phyloP scores from a whole-genome alignment of 169 alveolate species.

The Plasmodium malariae region DNA sequence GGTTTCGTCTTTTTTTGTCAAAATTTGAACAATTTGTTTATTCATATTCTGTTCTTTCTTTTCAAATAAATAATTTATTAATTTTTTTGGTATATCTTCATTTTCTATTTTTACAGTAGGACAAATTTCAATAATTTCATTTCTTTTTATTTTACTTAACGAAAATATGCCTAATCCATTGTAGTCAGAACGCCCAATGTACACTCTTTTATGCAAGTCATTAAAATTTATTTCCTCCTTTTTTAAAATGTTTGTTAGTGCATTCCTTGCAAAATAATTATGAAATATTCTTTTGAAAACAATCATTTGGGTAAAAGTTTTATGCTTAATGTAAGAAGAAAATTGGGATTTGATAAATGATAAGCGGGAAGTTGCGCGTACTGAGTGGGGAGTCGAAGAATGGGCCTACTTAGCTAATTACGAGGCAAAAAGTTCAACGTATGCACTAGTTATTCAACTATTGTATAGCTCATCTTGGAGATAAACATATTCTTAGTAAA shows the following conservation, averaged over 20 bases:
- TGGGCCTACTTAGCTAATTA: too few species aligned
- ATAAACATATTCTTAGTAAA: too few species aligned
- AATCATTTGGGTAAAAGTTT: too few species aligned
- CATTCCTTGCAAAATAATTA: constrained; percentile 51
- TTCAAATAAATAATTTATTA: constrained; percentile 51
- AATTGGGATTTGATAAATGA: too few species aligned
- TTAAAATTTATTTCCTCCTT: constrained; percentile 29
- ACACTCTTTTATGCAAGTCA: constrained; percentile 39
- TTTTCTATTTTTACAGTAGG: constrained; percentile 39
- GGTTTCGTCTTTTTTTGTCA: constrained; percentile 4
- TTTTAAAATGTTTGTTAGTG: constrained; percentile 14
- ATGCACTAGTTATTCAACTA: too few species aligned
- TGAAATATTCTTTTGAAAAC: constrained; percentile 29
- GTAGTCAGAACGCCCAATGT: constrained; percentile 27
- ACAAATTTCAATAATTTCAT: constrained; percentile 66
- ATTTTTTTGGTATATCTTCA: constrained; percentile 47
- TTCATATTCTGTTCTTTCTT: constrained; percentile 11
- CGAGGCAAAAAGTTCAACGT: too few species aligned
- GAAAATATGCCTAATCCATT: constrained; percentile 53
- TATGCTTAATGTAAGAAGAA: too few species aligned
- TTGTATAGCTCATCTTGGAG: too few species aligned
- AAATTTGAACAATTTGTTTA: constrained; percentile 17
- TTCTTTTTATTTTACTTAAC: constrained; percentile 20
- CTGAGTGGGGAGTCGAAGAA: too few species aligned
- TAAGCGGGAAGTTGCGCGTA: too few species aligned